phyloP scores from a whole-genome alignment of 768 basidiomycete genomes.

The Leccinum incarnatum region DNA sequence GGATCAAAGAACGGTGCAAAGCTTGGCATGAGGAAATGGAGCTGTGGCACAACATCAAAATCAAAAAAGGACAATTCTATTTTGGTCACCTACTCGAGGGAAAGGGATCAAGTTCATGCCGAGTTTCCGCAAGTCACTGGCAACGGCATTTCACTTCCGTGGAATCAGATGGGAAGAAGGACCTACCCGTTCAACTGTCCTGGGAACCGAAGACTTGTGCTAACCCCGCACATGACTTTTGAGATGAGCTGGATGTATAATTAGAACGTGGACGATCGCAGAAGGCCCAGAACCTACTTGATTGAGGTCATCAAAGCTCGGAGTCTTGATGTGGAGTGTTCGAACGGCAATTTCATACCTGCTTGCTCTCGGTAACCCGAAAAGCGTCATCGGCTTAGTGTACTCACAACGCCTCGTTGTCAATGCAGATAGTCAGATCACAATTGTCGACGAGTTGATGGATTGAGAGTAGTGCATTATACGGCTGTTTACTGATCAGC shows the following conservation, averaged over 20 bases:
- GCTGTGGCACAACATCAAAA: slow-evolving; percentile 40
- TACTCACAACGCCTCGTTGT: slow-evolving; percentile 80
- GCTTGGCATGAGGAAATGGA: slow-evolving; percentile 96
- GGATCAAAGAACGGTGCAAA: slow-evolving; percentile 86
- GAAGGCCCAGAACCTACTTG: slow-evolving; percentile 38
- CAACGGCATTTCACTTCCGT: slow-evolving; percentile 4
- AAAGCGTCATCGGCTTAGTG: not conserved
- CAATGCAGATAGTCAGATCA: slow-evolving; percentile 80
- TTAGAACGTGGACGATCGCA: not conserved
- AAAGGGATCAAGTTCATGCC: slow-evolving; percentile 95
- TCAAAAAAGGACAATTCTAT: not conserved
- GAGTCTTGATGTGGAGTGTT: slow-evolving; percentile 62
- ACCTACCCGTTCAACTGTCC: slow-evolving; percentile 85
- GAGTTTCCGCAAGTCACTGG: slow-evolving; percentile 82
- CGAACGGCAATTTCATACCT: slow-evolving; percentile 73
- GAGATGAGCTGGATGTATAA: slow-evolving; percentile 56
- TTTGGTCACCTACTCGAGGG: slow-evolving; percentile 64
- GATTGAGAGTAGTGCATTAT: slow-evolving; percentile 80
- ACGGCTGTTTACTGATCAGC: slow-evolving; percentile 48
- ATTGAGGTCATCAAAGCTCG: slow-evolving; percentile 68
- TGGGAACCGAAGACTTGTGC: slow-evolving; percentile 90
- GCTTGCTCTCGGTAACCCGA: not conserved
- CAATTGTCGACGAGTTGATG: slow-evolving; percentile 89
- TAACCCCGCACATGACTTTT: slow-evolving; percentile 92
- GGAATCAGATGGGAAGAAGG: not conserved